Evolutionary conservation across 2,329 filamentous ascomycete genomes (phyloP), one percentile per base, ranked within the genome.

Genomic region (Penicillium sclerotigenum): DNA sequence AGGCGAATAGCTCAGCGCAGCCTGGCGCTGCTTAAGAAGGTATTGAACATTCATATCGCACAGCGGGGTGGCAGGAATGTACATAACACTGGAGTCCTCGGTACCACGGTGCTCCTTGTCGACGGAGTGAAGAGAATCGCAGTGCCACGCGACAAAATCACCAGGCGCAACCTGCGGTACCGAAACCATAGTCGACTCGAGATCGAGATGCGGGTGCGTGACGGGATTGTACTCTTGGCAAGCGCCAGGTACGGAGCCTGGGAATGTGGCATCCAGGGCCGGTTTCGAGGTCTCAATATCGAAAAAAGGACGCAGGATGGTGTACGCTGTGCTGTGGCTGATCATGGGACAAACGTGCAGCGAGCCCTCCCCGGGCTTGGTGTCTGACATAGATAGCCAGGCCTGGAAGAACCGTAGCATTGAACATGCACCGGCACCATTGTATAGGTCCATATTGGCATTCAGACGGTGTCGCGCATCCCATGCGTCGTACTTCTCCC

Each of bases 401-500:
- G 91, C 92, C 74, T 97, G 92, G 72, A 90, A 93, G 81, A 91
- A 88, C 37, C 93, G 83, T 74, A 96, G 91, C 79, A 91, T 90
- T 43, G 83, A 87, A 74, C 90, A 96, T 0, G 89, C 86, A 0
- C 92, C 91, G 0, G 91, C 81, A 0, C 91, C 90, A 48, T 90
- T 81, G 70, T 97, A 94, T 33, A 92, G 75, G 71, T 96, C 87
- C 58, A 84, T 86, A 2, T 85, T 81, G 3, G 88, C 90, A 0
- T 77, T 73, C 0, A 93, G 79, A 4, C 92, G 83, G 7, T 83
- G 82, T 60, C 83, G 85, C 0, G 86, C 86, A 65, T 96, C 90
- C 84, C 88, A 97, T 0, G 91, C 84, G 66, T 97, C 89, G 67
- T 90, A 92, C 2, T 81, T 72, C 61, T 95, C 90, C 91, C 91